These are phyloP conservation scores for Cryptomeria japonica DNA, from an alignment of 75 land plant genomes.

Conservation along the genomic window DNA sequence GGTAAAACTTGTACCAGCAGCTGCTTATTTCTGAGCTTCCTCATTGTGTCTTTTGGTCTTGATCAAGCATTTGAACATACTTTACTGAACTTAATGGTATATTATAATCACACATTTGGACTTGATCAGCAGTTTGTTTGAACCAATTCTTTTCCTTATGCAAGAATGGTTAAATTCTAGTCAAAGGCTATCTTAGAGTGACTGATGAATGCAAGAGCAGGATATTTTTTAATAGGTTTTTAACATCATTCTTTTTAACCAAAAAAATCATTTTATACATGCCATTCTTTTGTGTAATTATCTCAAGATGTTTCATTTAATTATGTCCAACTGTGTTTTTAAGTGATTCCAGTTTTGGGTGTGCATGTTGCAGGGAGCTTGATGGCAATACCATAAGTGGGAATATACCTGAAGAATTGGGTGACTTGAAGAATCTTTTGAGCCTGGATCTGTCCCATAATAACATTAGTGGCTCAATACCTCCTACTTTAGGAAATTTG, in stretches of 20 bases:
- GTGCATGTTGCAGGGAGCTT: slow-evolving; percentile 41
- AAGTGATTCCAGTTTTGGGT: neutral
- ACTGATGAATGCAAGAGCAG: neutral
- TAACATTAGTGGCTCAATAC: slow-evolving; percentile 54
- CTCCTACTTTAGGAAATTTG: slow-evolving; percentile 51
- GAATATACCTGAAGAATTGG: slow-evolving; percentile 52
- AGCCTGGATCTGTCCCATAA: slow-evolving; percentile 56
- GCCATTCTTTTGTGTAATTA: neutral
- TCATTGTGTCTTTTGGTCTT: neutral
- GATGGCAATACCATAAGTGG: slow-evolving; percentile 49
- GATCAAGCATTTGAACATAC: neutral
- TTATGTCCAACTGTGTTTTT: neutral
- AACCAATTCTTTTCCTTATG: neutral
- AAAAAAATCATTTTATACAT: no score
- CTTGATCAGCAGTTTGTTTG: neutral
- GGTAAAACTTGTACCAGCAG: no score
- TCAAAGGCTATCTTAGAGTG: neutral
- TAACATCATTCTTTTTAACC: neutral
- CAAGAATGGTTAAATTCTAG: neutral
- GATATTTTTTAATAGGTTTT: neutral
- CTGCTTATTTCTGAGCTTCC: neutral
- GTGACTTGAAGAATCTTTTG: slow-evolving; percentile 40
- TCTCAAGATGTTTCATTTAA: neutral
- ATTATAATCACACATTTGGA: neutral
- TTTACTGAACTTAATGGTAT: neutral